phyloP scores from a whole-genome alignment of 257 asterid species.

The Ophiorrhiza pumila region DNA sequence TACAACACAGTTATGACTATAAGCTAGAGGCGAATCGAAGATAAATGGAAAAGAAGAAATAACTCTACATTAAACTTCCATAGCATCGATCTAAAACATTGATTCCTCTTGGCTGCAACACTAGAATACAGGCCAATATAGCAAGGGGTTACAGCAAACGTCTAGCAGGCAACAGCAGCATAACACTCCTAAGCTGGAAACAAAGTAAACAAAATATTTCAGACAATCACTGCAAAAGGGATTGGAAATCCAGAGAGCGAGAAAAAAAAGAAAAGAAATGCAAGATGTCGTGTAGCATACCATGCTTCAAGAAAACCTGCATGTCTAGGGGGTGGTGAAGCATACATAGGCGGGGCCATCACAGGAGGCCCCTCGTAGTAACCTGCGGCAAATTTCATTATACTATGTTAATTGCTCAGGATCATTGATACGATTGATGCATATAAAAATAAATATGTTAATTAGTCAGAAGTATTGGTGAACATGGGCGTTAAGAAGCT shows the following conservation, averaged over 20 bases:
- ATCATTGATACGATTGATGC: background rate
- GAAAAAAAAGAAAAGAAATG: no score
- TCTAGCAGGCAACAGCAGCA: conserved; percentile 74
- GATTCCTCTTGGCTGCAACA: no score
- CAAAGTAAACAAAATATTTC: background rate
- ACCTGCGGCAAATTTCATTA: background rate
- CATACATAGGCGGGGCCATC: conserved; percentile 19
- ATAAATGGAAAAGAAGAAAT: no score
- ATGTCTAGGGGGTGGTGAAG: conserved; percentile 8
- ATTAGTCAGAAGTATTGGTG: no score
- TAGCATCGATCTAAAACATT: no score
- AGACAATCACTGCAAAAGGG: background rate
- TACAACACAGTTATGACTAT: no score
- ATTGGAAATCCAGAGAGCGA: background rate
- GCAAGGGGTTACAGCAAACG: conserved; percentile 44
- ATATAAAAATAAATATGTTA: no score
- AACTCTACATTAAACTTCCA: no score
- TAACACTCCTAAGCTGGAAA: conserved; percentile 25
- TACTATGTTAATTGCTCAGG: no score
- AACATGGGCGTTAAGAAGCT: no score
- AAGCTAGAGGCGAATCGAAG: no score
- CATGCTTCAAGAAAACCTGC: conserved; percentile 13
- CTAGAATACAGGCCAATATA: conserved; percentile 16
- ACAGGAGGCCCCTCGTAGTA: conserved; percentile 14
- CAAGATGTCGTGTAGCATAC: background rate